phyloP scores from a whole-genome alignment of 2,329 filamentous ascomycete species.

The Colletotrichum tabaci region DNA sequence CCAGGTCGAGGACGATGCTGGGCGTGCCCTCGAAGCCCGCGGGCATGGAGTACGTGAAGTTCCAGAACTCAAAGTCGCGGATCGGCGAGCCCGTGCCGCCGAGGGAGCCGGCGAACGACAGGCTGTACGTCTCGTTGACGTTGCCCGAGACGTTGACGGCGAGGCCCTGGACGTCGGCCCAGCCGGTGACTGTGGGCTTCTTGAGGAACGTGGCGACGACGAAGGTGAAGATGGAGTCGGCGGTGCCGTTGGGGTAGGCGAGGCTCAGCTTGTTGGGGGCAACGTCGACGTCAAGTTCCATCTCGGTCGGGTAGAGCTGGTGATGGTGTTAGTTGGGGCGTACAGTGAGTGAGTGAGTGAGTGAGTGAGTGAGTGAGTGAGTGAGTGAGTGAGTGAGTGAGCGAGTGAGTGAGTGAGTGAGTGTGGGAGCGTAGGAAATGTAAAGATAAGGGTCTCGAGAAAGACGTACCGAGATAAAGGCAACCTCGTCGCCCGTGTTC shows the following conservation, averaged over 20 bases:
- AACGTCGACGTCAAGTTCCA: conserved; percentile 58
- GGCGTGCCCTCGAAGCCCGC: conserved; percentile 48
- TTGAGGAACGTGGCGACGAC: conserved; percentile 63
- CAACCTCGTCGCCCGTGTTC: conserved; percentile 58
- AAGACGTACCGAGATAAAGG: conserved; percentile 49
- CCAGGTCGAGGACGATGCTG: conserved; percentile 33
- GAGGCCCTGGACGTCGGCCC: conserved; percentile 65
- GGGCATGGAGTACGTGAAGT: conserved; percentile 61
- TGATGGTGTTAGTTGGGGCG: conserved; percentile 44
- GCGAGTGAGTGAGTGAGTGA: background rate
- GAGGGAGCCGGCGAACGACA: conserved; percentile 60
- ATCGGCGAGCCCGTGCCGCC: conserved; percentile 52
- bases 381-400: no score
- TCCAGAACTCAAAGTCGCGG: conserved; percentile 62
- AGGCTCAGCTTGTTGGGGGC: conserved; percentile 61
- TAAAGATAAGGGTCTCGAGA: no score
- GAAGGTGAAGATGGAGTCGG: conserved; percentile 65
- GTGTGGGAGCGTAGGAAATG: no score
- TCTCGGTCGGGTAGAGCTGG: conserved; percentile 57
- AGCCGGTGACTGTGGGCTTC: conserved; percentile 60
- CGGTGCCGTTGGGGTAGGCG: conserved; percentile 67
- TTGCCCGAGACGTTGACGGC: conserved; percentile 62
- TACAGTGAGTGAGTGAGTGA: background rate
- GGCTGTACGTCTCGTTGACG: conserved; percentile 54
- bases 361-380: background rate